These are phyloP conservation scores for Nemania sp. DNA, from an alignment of 2,329 filamentous ascomycete species.

Conservation along the genomic window DNA sequence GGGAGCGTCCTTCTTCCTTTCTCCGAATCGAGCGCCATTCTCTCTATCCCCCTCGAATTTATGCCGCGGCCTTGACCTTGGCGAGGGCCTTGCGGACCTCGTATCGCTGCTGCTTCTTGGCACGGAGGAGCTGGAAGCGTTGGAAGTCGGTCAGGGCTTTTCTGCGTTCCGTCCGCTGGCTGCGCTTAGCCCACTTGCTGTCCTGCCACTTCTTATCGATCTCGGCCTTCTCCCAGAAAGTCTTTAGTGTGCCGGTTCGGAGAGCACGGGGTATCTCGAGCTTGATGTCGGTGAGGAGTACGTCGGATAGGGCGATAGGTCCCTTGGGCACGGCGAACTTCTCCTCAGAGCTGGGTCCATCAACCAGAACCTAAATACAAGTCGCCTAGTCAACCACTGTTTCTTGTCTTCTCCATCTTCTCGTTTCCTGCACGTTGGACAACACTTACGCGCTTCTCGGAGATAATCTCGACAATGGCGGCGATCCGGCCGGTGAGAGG, in stretches of 20 bases:
- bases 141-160: slow-evolving; percentile 97
- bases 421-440: slow-evolving; percentile 19
- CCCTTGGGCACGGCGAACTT: slow-evolving; percentile 87
- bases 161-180: slow-evolving; percentile 85
- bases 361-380: slow-evolving; percentile 83
- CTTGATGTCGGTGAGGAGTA: slow-evolving; percentile 90
- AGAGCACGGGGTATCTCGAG: slow-evolving; percentile 88
- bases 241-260: slow-evolving; percentile 85
- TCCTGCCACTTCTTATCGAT: slow-evolving; percentile 94
- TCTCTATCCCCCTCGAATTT: slow-evolving; percentile 54
- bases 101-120: slow-evolving; percentile 99
- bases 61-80: slow-evolving; percentile 88
- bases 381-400: slow-evolving; percentile 49
- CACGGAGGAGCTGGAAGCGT: slow-evolving; percentile 99
- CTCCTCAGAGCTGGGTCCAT: slow-evolving; percentile 88
- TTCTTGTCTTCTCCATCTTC: slow-evolving; percentile 21
- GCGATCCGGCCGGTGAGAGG: slow-evolving; percentile 88
- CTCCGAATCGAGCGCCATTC: slow-evolving; percentile 33
- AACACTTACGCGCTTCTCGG: slow-evolving; percentile 98
- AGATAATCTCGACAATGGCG: slow-evolving; percentile 98
- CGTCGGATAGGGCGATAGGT: slow-evolving; percentile 81
- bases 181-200: slow-evolving; percentile 95
- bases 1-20: slow-evolving; percentile 56
- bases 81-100: slow-evolving; percentile 96
- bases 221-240: slow-evolving; percentile 89